A percentile compares a stretch with the other conserved stretches of the same genome.
Evolutionary conservation across 768 basidiomycete genomes (phyloP).

Genomic region (Russula sp.): DNA sequence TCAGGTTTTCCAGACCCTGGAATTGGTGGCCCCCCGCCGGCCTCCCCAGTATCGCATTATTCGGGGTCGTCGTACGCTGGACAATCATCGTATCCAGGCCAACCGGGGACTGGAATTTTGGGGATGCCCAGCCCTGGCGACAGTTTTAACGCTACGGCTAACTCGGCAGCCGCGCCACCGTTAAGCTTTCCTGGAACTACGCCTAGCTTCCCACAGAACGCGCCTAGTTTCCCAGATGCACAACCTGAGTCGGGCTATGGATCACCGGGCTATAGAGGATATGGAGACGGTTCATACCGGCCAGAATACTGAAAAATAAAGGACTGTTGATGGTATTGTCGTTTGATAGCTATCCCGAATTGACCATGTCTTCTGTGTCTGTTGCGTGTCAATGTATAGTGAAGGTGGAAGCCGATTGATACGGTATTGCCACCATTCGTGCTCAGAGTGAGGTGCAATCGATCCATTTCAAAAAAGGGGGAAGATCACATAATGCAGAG

Average conservation of each 20-base stretch:
- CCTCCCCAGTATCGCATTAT: neutral
- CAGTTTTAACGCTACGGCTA: conserved; percentile 16
- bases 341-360: neutral
- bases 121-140: neutral
- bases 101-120: conserved; percentile 3
- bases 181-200: conserved; percentile 1
- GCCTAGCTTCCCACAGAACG: neutral
- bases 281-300: conserved; percentile 15
- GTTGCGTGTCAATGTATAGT: neutral
- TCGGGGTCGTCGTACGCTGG: conserved; percentile 8
- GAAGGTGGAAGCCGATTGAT: neutral
- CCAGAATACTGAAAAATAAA: conserved; percentile 9
- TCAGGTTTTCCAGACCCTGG: neutral
- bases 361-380: neutral
- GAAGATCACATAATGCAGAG: neutral
- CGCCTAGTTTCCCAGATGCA: conserved; percentile 20
- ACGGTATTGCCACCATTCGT: neutral
- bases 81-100: conserved; percentile 20
- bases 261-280: neutral
- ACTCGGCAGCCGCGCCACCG: conserved; percentile 8
- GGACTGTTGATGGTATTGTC: neutral
- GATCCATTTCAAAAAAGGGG: neutral
- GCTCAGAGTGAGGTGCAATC: neutral
- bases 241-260: conserved; percentile 17
- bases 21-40: neutral